Percentiles rank a stretch among this genome's conserved stretches.
phyloP scores from a whole-genome alignment of 805 yeast species.

The Sungouiella blattae region DNA sequence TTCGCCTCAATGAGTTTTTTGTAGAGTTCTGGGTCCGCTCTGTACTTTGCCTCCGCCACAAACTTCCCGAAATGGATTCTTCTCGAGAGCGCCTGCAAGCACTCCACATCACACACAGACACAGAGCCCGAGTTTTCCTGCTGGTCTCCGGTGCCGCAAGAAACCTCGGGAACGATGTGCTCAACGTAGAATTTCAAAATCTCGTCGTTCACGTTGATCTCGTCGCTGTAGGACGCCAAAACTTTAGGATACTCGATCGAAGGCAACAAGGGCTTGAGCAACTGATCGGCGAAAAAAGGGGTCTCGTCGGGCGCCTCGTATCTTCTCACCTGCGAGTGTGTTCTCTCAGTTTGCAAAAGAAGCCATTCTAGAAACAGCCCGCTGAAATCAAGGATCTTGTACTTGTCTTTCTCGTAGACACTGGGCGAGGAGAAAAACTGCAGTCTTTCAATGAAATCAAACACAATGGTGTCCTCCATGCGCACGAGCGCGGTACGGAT shows the following conservation, averaged over 20 bases:
- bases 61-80: conserved; percentile 96
- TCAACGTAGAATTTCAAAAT: conserved; percentile 67
- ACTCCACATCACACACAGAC: conserved; percentile 78
- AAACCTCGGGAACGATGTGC: conserved; percentile 70
- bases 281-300: conserved; percentile 75
- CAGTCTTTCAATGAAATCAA: conserved; percentile 88
- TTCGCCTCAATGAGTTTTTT: conserved; percentile 58
- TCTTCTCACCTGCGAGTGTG: conserved; percentile 71
- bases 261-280: conserved; percentile 75
- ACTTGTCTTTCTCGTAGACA: conserved; percentile 61
- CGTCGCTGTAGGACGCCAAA: conserved; percentile 69
- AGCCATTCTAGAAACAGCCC: conserved; percentile 90
- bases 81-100: conserved; percentile 82
- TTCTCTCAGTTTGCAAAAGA: conserved; percentile 65
- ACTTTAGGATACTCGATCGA: conserved; percentile 73
- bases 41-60: conserved; percentile 94
- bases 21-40: conserved; percentile 59
- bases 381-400: conserved; percentile 59
- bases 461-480: conserved; percentile 95
- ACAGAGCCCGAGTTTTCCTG: conserved; percentile 86
- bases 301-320: conserved; percentile 93
- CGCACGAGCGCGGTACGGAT: conserved; percentile 82
- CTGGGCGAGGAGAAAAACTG: conserved; percentile 76
- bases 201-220: conserved; percentile 69
- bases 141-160: conserved; percentile 68